Percentiles rank a stretch among this genome's conserved stretches.
phyloP scores from a whole-genome alignment of 1,139 yeast genomes.

The Wickerhamiella infanticola region DNA sequence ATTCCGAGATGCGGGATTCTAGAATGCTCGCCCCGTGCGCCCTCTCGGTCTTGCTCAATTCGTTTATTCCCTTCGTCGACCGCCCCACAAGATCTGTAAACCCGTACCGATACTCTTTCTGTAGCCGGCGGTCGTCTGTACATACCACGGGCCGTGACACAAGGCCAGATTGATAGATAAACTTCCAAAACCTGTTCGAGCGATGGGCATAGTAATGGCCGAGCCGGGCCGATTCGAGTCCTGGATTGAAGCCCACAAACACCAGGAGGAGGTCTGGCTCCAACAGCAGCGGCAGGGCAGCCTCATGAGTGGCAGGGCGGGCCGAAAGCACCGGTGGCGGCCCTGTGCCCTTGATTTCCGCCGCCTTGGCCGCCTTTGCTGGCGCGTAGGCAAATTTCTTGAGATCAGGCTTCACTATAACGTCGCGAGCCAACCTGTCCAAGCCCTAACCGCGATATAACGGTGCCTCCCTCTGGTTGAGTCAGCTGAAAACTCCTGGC shows the following conservation, averaged over 20 bases:
- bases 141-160: slow-evolving; percentile 24
- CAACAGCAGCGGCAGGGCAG: slow-evolving; percentile 16
- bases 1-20: slow-evolving; percentile 29
- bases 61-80: slow-evolving; percentile 46
- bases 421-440: too few species aligned
- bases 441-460: too few species aligned
- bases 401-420: neutral
- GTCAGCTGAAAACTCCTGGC: too few species aligned
- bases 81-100: slow-evolving; percentile 58
- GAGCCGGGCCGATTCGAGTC: slow-evolving; percentile 41
- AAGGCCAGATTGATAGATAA: slow-evolving; percentile 39
- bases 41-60: slow-evolving; percentile 40
- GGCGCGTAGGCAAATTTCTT: neutral
- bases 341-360: neutral
- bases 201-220: slow-evolving; percentile 69
- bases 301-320: neutral
- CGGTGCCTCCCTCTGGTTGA: too few species aligned
- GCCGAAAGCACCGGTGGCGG: neutral
- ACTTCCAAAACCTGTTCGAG: slow-evolving; percentile 55
- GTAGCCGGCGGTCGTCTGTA: slow-evolving; percentile 30
- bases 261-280: slow-evolving; percentile 28
- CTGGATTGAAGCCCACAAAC: slow-evolving; percentile 66
- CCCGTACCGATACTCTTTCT: slow-evolving; percentile 39
- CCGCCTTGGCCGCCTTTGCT: neutral
- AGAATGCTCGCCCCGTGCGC: slow-evolving; percentile 39